Evolutionary conservation across 306 rosid genomes (phyloP).

Genomic region (Trichosanthes truncata): DNA sequence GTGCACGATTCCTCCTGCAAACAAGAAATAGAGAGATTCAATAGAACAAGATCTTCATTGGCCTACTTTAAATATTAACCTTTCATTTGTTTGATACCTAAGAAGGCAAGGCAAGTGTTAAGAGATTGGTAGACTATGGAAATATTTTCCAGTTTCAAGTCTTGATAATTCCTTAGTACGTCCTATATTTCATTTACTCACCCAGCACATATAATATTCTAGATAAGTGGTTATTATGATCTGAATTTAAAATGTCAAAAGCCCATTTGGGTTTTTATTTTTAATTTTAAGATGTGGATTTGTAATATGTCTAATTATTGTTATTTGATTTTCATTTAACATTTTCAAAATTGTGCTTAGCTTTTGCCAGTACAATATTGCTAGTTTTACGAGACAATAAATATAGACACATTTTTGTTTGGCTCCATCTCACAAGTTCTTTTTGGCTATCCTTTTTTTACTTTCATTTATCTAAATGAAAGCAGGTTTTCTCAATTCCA

Average conservation of each 20-base stretch:
- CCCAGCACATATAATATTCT: neutral
- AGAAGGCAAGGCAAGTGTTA: neutral
- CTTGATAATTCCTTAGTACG: neutral
- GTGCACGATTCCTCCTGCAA: slow-evolving; percentile 91
- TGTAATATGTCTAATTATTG: too few species aligned
- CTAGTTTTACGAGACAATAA: neutral
- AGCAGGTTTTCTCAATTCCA: neutral
- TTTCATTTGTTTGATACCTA: neutral
- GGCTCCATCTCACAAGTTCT: neutral
- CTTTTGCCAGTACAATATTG: neutral
- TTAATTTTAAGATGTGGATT: too few species aligned
- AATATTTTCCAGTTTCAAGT: neutral
- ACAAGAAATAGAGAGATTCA: neutral
- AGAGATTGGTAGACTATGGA: neutral
- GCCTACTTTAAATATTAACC: neutral
- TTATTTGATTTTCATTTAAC: neutral
- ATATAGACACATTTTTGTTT: neutral
- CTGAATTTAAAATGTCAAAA: neutral
- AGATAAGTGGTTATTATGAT: neutral
- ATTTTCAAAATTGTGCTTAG: neutral
- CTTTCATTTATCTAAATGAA: neutral
- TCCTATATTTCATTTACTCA: too few species aligned
- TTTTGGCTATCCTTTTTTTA: neutral
- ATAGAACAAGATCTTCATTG: neutral
- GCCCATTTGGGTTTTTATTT: too few species aligned